Percentiles rank a stretch among this genome's conserved stretches.
phyloP scores from a whole-genome alignment of 116 monocot genomes.

The Papilionanthe hybrid region DNA sequence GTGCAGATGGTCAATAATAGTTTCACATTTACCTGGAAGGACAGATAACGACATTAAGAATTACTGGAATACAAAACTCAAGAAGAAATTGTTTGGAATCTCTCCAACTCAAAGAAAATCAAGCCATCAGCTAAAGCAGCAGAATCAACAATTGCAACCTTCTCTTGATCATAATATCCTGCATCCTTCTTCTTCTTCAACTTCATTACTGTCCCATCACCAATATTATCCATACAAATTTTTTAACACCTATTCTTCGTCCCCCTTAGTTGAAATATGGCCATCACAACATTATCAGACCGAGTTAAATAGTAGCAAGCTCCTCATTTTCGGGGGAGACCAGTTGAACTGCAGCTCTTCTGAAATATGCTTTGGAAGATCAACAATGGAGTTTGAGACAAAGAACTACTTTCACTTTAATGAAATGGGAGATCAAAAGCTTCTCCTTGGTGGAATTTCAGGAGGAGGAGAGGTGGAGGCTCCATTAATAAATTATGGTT shows the following conservation, averaged over 20 bases:
- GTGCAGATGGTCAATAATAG: conserved; percentile 11
- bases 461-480: background rate
- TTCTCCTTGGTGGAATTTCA: background rate
- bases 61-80: conserved; percentile 8
- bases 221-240: background rate
- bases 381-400: conserved; percentile 3
- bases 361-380: background rate
- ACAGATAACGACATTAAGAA: conserved; percentile 11
- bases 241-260: background rate
- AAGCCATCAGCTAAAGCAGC: conserved; percentile 4
- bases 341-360: conserved; percentile 9
- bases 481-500: too few relatives aligned
- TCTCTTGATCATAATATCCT: background rate
- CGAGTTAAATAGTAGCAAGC: background rate
- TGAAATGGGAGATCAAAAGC: too few relatives aligned
- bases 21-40: conserved; percentile 3
- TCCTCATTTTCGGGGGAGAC: conserved; percentile 13
- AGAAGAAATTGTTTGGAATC: conserved; percentile 7
- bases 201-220: conserved; percentile 5
- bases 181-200: background rate
- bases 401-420: background rate
- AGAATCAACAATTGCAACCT: background rate
- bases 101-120: conserved; percentile 1
- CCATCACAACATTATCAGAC: background rate
- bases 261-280: background rate